Conservation (phyloP, 208 protist genomes). For the Tritrichomonas foetus region DNA sequence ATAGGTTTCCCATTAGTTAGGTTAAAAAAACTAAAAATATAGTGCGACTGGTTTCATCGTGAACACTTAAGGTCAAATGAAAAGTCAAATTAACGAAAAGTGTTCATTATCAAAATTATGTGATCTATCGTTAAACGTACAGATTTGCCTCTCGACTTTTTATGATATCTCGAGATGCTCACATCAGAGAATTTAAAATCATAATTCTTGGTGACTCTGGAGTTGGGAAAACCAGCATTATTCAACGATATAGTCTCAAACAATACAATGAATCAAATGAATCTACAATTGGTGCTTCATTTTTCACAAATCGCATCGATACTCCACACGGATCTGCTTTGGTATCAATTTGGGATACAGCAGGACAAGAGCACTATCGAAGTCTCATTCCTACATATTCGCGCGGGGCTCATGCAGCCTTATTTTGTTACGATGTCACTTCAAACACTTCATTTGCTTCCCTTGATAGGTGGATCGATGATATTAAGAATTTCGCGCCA, state of each 20-base stretch:
- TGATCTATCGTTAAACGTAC: no score
- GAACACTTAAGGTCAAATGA: no score
- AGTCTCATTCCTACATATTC: neutral
- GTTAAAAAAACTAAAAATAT: no score
- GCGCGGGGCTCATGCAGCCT: neutral
- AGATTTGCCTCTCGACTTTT: no score
- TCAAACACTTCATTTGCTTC: neutral
- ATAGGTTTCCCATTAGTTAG: no score
- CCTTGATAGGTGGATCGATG: neutral
- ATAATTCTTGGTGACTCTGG: neutral
- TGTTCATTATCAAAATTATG: no score
- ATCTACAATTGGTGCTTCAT: neutral
- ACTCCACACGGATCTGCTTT: neutral
- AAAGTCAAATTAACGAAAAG: no score
- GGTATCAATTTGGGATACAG: constrained; percentile 6
- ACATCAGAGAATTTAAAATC: neutral
- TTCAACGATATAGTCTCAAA: neutral
- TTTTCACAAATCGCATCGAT: neutral
- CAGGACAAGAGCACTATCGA: neutral
- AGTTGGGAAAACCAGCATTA: neutral
- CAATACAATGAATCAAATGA: neutral
- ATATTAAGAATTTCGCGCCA: neutral
- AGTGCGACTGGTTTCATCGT: no score
- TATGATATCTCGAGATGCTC: no score
- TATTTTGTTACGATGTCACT: constrained; percentile 10